A percentile compares a stretch with the other conserved stretches of the same genome.
Conservation (phyloP, 139 green algal species). For the Trebouxia sp. region DNA sequence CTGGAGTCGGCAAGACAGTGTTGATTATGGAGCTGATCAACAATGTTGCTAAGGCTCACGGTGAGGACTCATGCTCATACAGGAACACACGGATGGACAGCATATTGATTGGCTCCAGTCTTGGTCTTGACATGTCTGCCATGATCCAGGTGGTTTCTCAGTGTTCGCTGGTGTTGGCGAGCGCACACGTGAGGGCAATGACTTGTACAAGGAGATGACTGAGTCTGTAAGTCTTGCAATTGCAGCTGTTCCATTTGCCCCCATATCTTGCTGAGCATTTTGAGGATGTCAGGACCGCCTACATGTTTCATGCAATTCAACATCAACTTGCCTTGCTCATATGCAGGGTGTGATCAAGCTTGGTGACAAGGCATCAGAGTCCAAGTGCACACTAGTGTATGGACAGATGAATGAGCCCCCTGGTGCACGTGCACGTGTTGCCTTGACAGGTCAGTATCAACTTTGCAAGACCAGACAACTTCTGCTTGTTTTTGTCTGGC, state of each 20-base stretch:
- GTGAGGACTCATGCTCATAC: slow-evolving; percentile 42
- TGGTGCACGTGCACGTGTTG: slow-evolving; percentile 96
- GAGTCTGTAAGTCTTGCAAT: slow-evolving; percentile 71
- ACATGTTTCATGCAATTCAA: not conserved
- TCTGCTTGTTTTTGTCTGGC: not conserved
- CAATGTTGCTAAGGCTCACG: slow-evolving; percentile 99
- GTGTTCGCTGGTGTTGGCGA: slow-evolving; percentile 99
- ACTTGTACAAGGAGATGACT: slow-evolving; percentile 99
- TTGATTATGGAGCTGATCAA: slow-evolving; percentile 99
- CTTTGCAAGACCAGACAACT: not conserved
- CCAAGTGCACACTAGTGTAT: slow-evolving; percentile 99
- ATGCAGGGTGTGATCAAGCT: slow-evolving; percentile 97
- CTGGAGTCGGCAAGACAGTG: slow-evolving; percentile 99
- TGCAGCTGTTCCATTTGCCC: not conserved
- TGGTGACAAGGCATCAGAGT: slow-evolving; percentile 84
- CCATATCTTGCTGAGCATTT: no score
- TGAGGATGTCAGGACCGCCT: no score
- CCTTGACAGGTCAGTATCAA: slow-evolving; percentile 75
- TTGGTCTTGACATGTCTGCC: not conserved
- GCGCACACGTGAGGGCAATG: slow-evolving; percentile 98
- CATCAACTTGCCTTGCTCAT: not conserved
- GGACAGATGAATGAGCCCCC: slow-evolving; percentile 99
- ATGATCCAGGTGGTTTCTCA: slow-evolving; percentile 93
- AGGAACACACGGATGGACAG: not conserved
- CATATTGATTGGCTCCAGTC: no score